phyloP scores from a whole-genome alignment of 225 moss, liverwort and hornwort species.

The Sphagnum contortum region DNA sequence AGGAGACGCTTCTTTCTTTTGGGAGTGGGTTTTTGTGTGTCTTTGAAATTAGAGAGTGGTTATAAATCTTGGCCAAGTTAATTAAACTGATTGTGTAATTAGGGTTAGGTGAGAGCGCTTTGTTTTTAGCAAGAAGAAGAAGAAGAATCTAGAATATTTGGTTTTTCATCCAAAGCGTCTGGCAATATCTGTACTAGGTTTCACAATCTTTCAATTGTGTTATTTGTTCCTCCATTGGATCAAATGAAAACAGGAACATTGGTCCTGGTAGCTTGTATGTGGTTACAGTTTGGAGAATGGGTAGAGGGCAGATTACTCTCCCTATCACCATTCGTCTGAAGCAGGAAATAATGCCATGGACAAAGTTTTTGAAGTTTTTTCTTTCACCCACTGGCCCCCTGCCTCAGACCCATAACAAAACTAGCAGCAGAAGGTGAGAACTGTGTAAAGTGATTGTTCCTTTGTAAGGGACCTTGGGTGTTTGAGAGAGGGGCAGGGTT shows the following conservation, averaged over 20 bases:
- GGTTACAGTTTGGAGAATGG: not conserved
- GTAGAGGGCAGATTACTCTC: not conserved
- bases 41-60: too few relatives aligned
- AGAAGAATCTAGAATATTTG: too few relatives aligned
- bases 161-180: too few relatives aligned
- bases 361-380: not conserved
- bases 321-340: not conserved
- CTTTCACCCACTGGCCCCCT: too few relatives aligned
- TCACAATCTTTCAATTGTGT: too few relatives aligned
- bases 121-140: too few relatives aligned
- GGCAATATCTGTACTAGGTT: too few relatives aligned
- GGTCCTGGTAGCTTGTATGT: not conserved
- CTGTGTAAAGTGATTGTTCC: not conserved
- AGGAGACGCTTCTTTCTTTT: conserved; percentile 8
- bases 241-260: too few relatives aligned
- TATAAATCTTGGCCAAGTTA: too few relatives aligned
- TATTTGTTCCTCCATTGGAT: too few relatives aligned
- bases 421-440: not conserved
- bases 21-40: not conserved
- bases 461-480: not conserved
- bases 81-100: too few relatives aligned
- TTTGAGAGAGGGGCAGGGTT: not conserved
- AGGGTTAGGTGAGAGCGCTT: too few relatives aligned
- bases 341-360: not conserved
- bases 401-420: not conserved